Conservation (phyloP, 768 basidiomycete genomes). For the Pleurotus tuoliensis region DNA sequence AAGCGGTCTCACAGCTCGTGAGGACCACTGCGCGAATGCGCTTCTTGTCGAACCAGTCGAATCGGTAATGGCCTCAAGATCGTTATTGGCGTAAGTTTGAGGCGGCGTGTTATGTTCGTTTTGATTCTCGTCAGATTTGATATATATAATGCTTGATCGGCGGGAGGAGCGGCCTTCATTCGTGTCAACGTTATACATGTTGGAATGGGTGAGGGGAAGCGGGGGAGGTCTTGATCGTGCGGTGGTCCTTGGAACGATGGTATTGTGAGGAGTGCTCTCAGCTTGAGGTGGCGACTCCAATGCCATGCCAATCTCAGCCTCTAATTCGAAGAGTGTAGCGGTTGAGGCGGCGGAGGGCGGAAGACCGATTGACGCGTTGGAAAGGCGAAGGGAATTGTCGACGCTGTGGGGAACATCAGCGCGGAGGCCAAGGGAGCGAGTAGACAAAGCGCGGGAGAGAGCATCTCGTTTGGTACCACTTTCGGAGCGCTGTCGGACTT, state of each 20-base stretch:
- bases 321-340: constrained; percentile 57
- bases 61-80: constrained; percentile 15
- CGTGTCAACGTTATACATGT: constrained; percentile 3
- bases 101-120: constrained; percentile 16
- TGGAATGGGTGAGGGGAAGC: constrained; percentile 28
- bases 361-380: constrained; percentile 35
- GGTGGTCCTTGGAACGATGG: constrained; percentile 30
- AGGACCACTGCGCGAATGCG: constrained; percentile 42
- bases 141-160: constrained; percentile 63
- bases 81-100: constrained; percentile 14
- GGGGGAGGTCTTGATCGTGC: constrained; percentile 28
- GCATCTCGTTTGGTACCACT: constrained; percentile 10
- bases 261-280: constrained; percentile 63
- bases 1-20: constrained; percentile 48
- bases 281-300: constrained; percentile 45
- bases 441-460: constrained; percentile 35
- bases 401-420: constrained; percentile 47
- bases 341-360: constrained; percentile 59
- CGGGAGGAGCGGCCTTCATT: constrained; percentile 17
- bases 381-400: constrained; percentile 46
- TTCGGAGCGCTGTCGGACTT: constrained; percentile 15
- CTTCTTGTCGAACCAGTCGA: constrained; percentile 29
- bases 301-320: constrained; percentile 23
- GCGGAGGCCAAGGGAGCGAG: constrained; percentile 43
- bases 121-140: constrained; percentile 50